Evolutionary conservation across 1,139 yeast species (phyloP).

Genomic region (Suhomyces anneliseae): DNA sequence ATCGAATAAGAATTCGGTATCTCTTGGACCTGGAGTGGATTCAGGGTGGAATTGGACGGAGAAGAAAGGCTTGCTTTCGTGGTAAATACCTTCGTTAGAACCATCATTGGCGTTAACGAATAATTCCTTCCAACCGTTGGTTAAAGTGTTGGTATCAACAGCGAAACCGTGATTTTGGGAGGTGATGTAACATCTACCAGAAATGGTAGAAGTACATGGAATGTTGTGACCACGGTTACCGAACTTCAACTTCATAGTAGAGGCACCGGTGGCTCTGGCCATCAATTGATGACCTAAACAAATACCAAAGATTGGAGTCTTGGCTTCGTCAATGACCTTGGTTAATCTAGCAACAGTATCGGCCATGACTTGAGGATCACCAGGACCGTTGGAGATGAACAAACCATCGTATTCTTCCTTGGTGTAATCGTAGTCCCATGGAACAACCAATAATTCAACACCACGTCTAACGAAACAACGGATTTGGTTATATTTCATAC

Average conservation of each 20-base stretch:
- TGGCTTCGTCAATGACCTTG: constrained; percentile 56
- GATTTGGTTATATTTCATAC: constrained; percentile 97
- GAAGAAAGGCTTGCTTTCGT: constrained; percentile 82
- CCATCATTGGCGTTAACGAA: constrained; percentile 96
- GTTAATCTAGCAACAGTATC: constrained; percentile 61
- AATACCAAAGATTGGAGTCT: constrained; percentile 91
- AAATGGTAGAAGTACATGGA: constrained; percentile 90
- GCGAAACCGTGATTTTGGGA: constrained; percentile 99
- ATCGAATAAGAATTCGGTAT: constrained; percentile 95
- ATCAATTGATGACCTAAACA: constrained; percentile 98
- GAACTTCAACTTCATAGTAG: constrained; percentile 86
- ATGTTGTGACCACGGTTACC: constrained; percentile 99
- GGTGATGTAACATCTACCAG: constrained; percentile 97
- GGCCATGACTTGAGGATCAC: constrained; percentile 91
- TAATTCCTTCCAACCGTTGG: constrained; percentile 87
- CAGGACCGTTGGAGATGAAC: constrained; percentile 97
- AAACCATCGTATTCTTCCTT: constrained; percentile 86
- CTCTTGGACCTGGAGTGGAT: constrained; percentile 99
- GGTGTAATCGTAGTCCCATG: constrained; percentile 89
- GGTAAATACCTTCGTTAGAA: constrained; percentile 98
- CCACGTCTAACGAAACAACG: constrained; percentile 96
- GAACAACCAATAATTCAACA: constrained; percentile 92
- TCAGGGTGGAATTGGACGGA: constrained; percentile 99
- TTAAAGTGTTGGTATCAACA: constrained; percentile 76
- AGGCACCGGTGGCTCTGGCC: constrained; percentile 95